Percentiles rank a stretch among this genome's conserved stretches.
Conservation (phyloP, 306 rosid genomes). For the Vachellia pachyceras region DNA sequence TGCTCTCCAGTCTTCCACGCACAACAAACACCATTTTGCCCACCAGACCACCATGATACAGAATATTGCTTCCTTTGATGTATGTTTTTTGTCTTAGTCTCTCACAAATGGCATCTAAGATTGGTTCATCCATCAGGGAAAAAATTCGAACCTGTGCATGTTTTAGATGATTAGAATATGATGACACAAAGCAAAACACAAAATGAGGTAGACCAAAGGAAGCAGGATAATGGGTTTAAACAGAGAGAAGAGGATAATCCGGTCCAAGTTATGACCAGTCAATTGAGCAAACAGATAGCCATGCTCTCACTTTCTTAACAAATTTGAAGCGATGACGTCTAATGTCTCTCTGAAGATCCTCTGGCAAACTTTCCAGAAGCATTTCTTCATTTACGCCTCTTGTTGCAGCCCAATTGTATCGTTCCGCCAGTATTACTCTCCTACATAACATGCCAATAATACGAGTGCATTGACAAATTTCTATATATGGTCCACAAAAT, state of each 20-base stretch:
- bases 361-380: conserved; percentile 79
- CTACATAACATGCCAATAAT: conserved; percentile 48
- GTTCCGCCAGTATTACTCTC: conserved; percentile 78
- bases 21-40: conserved; percentile 92
- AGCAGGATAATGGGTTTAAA: neutral
- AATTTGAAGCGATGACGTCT: conserved; percentile 79
- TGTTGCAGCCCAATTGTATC: conserved; percentile 86
- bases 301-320: conserved; percentile 57
- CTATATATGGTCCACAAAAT: neutral
- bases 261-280: conserved; percentile 22
- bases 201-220: neutral
- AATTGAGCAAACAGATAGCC: conserved; percentile 11
- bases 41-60: conserved; percentile 61
- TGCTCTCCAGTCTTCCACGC: conserved; percentile 78
- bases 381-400: conserved; percentile 91
- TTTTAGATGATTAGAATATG: neutral
- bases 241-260: neutral
- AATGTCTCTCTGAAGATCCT: conserved; percentile 80
- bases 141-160: conserved; percentile 75
- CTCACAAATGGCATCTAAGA: conserved; percentile 78
- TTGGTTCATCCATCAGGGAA: conserved; percentile 73
- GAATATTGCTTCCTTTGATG: conserved; percentile 73
- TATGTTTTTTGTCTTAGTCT: conserved; percentile 79
- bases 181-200: conserved; percentile 10
- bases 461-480: neutral